Conservation (phyloP, 768 basidiomycete species). For the Cyclocybe aegerita region DNA sequence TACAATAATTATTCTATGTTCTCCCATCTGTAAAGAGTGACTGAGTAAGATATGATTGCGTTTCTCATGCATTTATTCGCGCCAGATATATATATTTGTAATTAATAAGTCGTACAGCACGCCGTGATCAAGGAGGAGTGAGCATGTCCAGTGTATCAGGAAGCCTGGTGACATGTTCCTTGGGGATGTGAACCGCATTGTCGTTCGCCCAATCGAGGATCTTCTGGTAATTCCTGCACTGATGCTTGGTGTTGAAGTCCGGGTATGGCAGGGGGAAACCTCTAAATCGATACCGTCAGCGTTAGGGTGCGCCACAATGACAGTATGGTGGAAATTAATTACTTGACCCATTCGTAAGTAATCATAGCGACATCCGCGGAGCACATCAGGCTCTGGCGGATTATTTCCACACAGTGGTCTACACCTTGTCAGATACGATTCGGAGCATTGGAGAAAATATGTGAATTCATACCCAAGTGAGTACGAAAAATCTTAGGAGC, state of each 20-base stretch:
- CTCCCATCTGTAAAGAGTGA: no score
- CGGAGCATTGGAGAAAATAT: not conserved
- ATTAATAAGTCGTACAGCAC: no score
- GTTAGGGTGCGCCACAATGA: not conserved
- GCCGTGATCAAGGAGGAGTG: no score
- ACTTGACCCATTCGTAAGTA: not conserved
- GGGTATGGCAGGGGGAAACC: conserved; percentile 1
- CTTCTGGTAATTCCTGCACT: conserved; percentile 3
- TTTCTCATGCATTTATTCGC: no score
- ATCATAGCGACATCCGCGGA: conserved; percentile 4
- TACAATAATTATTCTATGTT: no score
- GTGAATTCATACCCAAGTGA: not conserved
- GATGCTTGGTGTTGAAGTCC: conserved; percentile 7
- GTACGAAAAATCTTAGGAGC: conserved; percentile 1
- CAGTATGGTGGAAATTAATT: not conserved
- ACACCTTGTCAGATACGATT: not conserved
- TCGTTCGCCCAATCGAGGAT: conserved; percentile 1
- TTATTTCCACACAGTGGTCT: conserved; percentile 7
- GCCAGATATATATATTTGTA: no score
- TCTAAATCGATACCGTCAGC: not conserved
- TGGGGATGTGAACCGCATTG: not conserved
- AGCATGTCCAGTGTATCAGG: no score
- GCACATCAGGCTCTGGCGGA: conserved; percentile 6
- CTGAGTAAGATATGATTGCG: no score
- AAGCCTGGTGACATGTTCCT: not conserved